A percentile compares a stretch with the other conserved stretches of the same genome.
Evolutionary conservation across 2,329 filamentous ascomycete species (phyloP).

Genomic region (Hirsutella minnesotensis): DNA sequence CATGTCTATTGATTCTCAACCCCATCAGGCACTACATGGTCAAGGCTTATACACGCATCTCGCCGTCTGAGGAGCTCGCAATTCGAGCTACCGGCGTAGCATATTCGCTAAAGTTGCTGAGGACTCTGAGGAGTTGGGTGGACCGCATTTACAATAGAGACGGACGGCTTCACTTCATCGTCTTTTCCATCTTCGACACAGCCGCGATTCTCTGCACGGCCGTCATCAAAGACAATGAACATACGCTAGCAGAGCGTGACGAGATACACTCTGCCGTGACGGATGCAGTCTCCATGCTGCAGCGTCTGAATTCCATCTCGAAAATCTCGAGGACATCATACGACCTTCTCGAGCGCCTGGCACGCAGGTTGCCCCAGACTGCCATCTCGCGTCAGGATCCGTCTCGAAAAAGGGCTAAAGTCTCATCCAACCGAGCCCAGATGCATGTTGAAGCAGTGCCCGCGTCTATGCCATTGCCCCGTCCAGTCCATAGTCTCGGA

Average conservation of each 20-base stretch:
- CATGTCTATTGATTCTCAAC: constrained; percentile 32
- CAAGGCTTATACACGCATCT: constrained; percentile 15
- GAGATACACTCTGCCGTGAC: constrained; percentile 26
- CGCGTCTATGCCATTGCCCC: neutral
- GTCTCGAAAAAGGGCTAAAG: constrained; percentile 2
- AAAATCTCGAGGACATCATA: constrained; percentile 22
- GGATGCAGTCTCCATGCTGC: constrained; percentile 19
- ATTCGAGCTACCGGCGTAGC: constrained; percentile 27
- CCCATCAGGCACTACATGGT: constrained; percentile 35
- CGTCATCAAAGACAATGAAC: constrained; percentile 32
- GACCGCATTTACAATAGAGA: constrained; percentile 31
- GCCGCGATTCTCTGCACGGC: constrained; percentile 36
- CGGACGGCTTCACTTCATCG: constrained; percentile 36
- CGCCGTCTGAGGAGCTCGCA: constrained; percentile 18
- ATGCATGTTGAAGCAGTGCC: neutral
- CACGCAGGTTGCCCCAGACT: constrained; percentile 13
- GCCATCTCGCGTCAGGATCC: neutral
- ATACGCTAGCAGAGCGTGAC: constrained; percentile 24
- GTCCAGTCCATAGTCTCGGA: neutral
- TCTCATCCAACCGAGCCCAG: neutral
- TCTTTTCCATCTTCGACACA: constrained; percentile 39
- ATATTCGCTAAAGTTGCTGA: constrained; percentile 28
- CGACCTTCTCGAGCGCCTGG: constrained; percentile 19
- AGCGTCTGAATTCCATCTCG: constrained; percentile 17
- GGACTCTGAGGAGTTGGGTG: constrained; percentile 26